These are phyloP conservation scores for Solanum paucissectum DNA, from an alignment of 257 asterid species.

Conservation along the genomic window DNA sequence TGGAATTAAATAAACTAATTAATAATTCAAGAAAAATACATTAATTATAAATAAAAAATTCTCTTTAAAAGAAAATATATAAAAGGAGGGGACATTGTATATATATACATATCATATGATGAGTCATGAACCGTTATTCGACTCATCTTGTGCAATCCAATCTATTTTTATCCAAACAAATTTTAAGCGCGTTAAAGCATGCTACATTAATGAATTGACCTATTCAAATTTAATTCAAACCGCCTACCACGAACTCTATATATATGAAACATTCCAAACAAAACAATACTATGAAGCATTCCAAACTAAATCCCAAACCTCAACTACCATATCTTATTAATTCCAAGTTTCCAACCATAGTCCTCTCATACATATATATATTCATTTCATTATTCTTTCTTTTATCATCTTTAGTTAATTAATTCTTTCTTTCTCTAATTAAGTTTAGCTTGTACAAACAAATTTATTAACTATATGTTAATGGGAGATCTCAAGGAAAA, in stretches of 20 bases:
- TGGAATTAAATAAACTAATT: neutral
- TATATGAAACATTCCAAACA: neutral
- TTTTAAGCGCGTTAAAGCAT: neutral
- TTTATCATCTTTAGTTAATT: neutral
- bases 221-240: neutral
- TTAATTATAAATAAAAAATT: neutral
- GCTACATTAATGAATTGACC: neutral
- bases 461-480: neutral
- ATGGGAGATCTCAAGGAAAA: neutral
- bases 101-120: neutral
- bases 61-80: no score
- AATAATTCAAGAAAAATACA: neutral
- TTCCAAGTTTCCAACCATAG: neutral
- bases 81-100: neutral
- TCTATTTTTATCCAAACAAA: neutral
- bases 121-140: neutral
- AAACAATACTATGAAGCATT: neutral
- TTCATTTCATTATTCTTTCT: neutral
- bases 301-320: neutral
- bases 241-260: neutral
- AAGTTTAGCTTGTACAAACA: no score
- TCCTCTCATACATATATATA: neutral
- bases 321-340: neutral
- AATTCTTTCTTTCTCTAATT: neutral
- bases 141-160: neutral